These are phyloP conservation scores for Micromonas pusilla DNA, from an alignment of 139 green algal species.

Conservation along the genomic window DNA sequence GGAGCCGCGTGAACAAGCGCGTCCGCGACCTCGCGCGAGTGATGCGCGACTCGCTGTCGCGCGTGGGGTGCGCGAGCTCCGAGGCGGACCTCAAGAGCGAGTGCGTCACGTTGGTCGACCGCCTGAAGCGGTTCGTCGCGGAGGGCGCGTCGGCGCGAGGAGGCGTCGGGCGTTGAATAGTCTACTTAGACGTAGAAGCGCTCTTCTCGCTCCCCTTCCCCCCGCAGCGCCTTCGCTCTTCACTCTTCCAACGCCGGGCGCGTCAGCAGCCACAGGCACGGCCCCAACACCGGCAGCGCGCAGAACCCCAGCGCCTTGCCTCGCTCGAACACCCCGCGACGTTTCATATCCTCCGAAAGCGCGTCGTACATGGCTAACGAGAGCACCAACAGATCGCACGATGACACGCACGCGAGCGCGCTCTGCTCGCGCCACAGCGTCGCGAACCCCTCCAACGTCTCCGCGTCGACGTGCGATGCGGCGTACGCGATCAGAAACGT, in stretches of 20 bases:
- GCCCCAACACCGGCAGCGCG: slow-evolving; percentile 12
- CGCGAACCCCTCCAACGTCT: neutral
- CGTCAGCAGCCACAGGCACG: slow-evolving; percentile 12
- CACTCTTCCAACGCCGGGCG: slow-evolving; percentile 17
- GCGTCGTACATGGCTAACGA: slow-evolving; percentile 2
- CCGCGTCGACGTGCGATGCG: neutral
- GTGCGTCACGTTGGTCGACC: no score
- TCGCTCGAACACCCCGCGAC: neutral
- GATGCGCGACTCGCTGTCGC: no score
- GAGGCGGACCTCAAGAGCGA: no score
- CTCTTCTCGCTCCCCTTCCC: no score
- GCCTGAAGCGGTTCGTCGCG: no score
- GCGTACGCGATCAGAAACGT: neutral
- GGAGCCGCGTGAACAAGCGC: no score
- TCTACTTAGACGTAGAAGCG: no score
- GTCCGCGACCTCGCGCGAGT: no score
- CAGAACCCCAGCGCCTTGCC: neutral
- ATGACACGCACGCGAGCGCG: slow-evolving; percentile 11
- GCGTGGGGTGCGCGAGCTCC: no score
- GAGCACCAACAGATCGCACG: slow-evolving; percentile 15
- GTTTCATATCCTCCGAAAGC: slow-evolving; percentile 17
- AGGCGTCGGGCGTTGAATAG: no score
- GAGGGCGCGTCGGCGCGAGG: no score
- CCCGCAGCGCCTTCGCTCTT: no score
- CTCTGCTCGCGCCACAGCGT: slow-evolving; percentile 9